Base-by-base conservation (phyloP, 2,329 filamentous ascomycete species). In the Fusarium sacchari region DNA sequence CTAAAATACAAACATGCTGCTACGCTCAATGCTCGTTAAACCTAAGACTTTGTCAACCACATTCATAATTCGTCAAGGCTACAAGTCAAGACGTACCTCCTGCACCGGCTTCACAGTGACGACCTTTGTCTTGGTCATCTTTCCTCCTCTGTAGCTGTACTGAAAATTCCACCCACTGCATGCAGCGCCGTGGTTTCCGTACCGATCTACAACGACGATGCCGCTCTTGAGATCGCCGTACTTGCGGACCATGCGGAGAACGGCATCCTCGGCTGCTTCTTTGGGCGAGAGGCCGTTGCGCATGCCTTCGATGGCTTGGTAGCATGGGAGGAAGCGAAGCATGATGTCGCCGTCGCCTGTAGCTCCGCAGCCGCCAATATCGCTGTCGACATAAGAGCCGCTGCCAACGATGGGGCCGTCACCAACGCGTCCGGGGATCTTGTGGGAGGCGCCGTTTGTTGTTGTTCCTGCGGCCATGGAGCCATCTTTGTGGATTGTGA, bases 271-370 rank as follows among this genome's bases (percentile, higher is more conserved):
- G 0, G 88, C 88, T 0, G 88, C 87, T 37, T 84, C 81, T 9
- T 76, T 80, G 0, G 88, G 86, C 0, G 78, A 78, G 83, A 89
- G 84, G 4, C 87, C 87, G 3, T 76, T 78, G 17, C 88, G 81
- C 77, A 89, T 67, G 65, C 81, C 88, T 80, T 89, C 88, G 3
- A 89, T 84, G 3, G 87, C 88, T 74, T 89, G 88, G 72, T 89
- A 89, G 75, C 88, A 89, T 1, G 88, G 88, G 30, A 89, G 76
- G 69, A 89, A 88, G 8, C 87, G 83, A 84, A 88, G 87, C 87
- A 89, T 88, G 66, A 89, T 79, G 73, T 89, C 88, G 2, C 88
- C 88, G 60, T 89, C 87, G 3, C 88, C 88, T 1, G 88, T 89
- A 5, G 88, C 87, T 13, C 87, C 88, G 71, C 88, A 89, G 1